Evolutionary conservation across 2,329 filamentous ascomycete species (phyloP), one percentile per base, ranked within the genome.

Genomic region (Stagonosporopsis tanaceti): DNA sequence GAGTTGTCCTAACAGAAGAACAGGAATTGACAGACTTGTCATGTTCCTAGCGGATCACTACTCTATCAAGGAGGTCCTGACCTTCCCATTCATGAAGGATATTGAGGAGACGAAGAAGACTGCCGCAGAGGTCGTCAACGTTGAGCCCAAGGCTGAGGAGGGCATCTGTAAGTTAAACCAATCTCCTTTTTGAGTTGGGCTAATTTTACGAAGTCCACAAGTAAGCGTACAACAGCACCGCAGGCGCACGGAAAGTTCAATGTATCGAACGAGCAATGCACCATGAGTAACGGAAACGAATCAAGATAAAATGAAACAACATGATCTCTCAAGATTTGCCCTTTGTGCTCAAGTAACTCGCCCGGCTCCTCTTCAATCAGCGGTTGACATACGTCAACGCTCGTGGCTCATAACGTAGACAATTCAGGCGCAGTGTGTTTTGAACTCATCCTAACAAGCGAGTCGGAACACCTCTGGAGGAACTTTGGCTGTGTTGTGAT

Each of bases 51-150:
- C 32, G 5, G 9, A 52, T 12, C 34, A 97, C 81, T 95, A 96
- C 82, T 91, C 87, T 68, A 99, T 99, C 77, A 93, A 95, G 80
- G 95, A 99, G 80, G 94, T 98, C 3, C 81, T 98, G 62, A 88
- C 94, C 8, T 99, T 99, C 87, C 95, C 95, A 11, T 94, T 97
- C 81, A 97, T 99, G 92, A 97, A 96, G 87, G 91, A 94, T 47
- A 57, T 76, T 4, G 67, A 69, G 15, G 69, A 74, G 53, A 61
- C 69, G 11, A 73, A 73, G 66, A 65, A 64, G 53, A 90, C 94
- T 71, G 86, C 87, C 12, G 88, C 87, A 2, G 88, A 91, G 78
- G 82, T 88, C 53, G 85, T 82, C 28, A 86, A 81, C 34, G 78
- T 90, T 59, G 76, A 84, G 74, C 84, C 88, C 37, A 71, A 81